Conservation (phyloP, 805 yeast species). For the Candida maesae region DNA sequence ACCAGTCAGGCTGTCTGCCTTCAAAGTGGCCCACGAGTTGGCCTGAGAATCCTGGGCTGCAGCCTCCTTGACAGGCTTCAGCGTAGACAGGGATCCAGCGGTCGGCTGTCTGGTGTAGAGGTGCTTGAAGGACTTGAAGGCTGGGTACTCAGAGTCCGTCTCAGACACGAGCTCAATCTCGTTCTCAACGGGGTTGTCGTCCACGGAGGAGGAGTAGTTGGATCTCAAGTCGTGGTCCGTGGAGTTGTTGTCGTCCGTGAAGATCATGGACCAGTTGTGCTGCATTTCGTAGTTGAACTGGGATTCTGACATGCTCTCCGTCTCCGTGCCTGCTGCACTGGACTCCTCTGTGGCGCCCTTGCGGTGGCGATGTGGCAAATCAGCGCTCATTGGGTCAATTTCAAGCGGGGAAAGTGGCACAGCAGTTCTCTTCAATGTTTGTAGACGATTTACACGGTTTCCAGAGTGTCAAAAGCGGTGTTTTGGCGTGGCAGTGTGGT, state of each 20-base stretch:
- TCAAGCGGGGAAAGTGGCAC: not conserved
- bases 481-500: not conserved
- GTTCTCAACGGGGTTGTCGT: slow-evolving; percentile 8
- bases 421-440: not conserved
- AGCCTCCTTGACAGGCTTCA: slow-evolving; percentile 3
- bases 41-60: slow-evolving; percentile 11
- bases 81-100: slow-evolving; percentile 2
- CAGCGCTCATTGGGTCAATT: not conserved
- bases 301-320: slow-evolving; percentile 13
- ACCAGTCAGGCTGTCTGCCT: not conserved
- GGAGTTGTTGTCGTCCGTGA: slow-evolving; percentile 28
- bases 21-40: slow-evolving; percentile 7
- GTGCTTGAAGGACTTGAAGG: slow-evolving; percentile 2
- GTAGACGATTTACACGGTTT: not conserved
- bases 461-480: not conserved
- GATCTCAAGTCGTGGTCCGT: slow-evolving; percentile 27
- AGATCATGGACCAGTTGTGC: slow-evolving; percentile 28
- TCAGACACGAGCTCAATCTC: slow-evolving; percentile 18
- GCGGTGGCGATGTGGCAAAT: slow-evolving; percentile 6
- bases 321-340: no score
- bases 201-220: slow-evolving; percentile 20
- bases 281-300: slow-evolving; percentile 21
- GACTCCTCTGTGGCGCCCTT: not conserved
- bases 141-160: slow-evolving; percentile 18
- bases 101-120: not conserved